Base-by-base conservation (phyloP, 805 yeast genomes). In the Candida krabiensis region DNA sequence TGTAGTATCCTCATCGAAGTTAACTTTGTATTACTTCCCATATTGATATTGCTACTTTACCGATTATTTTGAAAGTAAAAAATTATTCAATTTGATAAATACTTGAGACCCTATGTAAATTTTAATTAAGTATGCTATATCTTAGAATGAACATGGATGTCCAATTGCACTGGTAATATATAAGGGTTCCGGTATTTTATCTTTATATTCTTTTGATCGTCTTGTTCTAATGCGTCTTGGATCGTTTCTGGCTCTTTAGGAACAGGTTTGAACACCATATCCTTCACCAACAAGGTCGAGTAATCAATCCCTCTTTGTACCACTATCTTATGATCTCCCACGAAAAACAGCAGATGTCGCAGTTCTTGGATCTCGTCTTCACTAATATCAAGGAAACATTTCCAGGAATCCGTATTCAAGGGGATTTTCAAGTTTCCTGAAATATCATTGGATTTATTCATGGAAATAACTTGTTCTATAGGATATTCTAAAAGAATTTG, bases 71-170 rank as follows among this genome's bases (percentile, higher is more conserved):
- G n/a, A n/a, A n/a, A n/a, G n/a, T n/a, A n/a, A n/a, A n/a, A n/a
- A n/a, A n/a, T n/a, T n/a, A n/a, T n/a, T n/a, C n/a, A n/a, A n/a
- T n/a, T n/a, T n/a, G n/a, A n/a, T n/a, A n/a, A n/a, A n/a, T n/a
- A n/a, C n/a, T n/a, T n/a, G n/a, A n/a, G n/a, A n/a, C n/a, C n/a
- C n/a, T n/a, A n/a, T n/a, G n/a, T n/a, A n/a, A n/a, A n/a, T n/a
- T n/a, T n/a, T n/a, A n/a, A n/a, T n/a, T n/a, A n/a, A n/a, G n/a
- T n/a, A 16, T 11, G 3, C 16, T 29, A 42, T n/a, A 22, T 26
- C 32, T 45, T 47, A 4, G 60, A 50, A 32, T 43, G 37, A 13
- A 58, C 51, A 41, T 58, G 59, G 6, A 58, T 30, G 26, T 53
- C 47, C 21, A 58, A 30, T 1, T 49, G 38, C 13, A 47, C 32